A percentile compares a stretch with the other conserved stretches of the same genome.
phyloP scores from a whole-genome alignment of 1,284 basidiomycete genomes.

The Leccinum subspadiceum region DNA sequence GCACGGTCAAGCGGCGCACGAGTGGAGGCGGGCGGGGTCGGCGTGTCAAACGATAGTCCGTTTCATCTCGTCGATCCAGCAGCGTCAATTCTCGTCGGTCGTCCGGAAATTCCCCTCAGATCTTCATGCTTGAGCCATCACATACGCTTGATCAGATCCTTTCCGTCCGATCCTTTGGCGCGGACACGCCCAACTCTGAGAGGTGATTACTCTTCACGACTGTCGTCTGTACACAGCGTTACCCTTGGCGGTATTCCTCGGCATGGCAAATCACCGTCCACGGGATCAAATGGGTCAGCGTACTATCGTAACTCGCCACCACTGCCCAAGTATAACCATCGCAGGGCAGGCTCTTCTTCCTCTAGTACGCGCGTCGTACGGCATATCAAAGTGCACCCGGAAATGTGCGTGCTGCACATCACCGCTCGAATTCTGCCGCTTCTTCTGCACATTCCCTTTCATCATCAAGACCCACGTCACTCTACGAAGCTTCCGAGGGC shows the following conservation, averaged over 20 bases:
- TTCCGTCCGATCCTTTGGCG: constrained; percentile 63
- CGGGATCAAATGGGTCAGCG: constrained; percentile 68
- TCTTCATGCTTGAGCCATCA: constrained; percentile 57
- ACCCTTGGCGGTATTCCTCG: constrained; percentile 45
- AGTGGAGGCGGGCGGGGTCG: constrained; percentile 48
- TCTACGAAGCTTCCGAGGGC: constrained; percentile 69
- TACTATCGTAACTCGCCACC: constrained; percentile 65
- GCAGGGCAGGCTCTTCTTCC: constrained; percentile 68
- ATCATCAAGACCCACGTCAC: constrained; percentile 71
- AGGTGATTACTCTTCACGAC: constrained; percentile 70
- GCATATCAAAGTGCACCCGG: constrained; percentile 48
- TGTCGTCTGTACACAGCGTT: constrained; percentile 72
- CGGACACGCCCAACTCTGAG: constrained; percentile 77
- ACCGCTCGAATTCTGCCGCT: constrained; percentile 68
- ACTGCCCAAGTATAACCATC: constrained; percentile 62
- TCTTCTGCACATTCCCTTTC: constrained; percentile 70
- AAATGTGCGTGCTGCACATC: constrained; percentile 44
- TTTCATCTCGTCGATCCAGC: constrained; percentile 75
- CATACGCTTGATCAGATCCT: constrained; percentile 48
- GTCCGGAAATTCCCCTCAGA: constrained; percentile 63
- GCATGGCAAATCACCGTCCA: constrained; percentile 73
- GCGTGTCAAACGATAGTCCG: constrained; percentile 58
- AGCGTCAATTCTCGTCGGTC: constrained; percentile 79
- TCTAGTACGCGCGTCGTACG: constrained; percentile 71
- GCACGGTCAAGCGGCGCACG: constrained; percentile 46